phyloP scores from a whole-genome alignment of 805 yeast genomes.

The Pichia deserticola region DNA sequence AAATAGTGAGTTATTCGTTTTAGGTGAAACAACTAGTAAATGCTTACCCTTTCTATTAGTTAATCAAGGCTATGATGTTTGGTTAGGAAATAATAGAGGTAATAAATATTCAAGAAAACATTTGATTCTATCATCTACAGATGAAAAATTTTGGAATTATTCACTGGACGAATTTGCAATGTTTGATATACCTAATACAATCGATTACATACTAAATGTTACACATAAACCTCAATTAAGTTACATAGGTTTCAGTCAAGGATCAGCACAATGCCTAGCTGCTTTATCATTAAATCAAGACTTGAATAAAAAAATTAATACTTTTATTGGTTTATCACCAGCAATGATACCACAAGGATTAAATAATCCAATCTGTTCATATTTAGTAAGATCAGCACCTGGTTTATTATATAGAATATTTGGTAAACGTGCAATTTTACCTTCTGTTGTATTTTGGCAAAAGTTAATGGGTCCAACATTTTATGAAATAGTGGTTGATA shows the following conservation, averaged over 20 bases:
- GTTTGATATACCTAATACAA: slow-evolving; percentile 79
- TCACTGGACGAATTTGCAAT: slow-evolving; percentile 87
- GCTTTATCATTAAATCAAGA: slow-evolving; percentile 59
- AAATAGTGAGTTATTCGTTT: slow-evolving; percentile 64
- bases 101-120: slow-evolving; percentile 89
- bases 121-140: slow-evolving; percentile 31
- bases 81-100: slow-evolving; percentile 90
- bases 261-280: slow-evolving; percentile 90
- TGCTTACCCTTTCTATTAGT: slow-evolving; percentile 64
- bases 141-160: slow-evolving; percentile 74
- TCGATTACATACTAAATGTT: slow-evolving; percentile 57
- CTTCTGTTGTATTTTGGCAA: slow-evolving; percentile 60
- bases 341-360: slow-evolving; percentile 90
- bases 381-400: slow-evolving; percentile 72
- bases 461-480: slow-evolving; percentile 44
- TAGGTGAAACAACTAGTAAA: slow-evolving; percentile 37
- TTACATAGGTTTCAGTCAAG: slow-evolving; percentile 89
- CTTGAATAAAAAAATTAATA: slow-evolving; percentile 47
- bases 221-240: slow-evolving; percentile 42
- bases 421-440: slow-evolving; percentile 66
- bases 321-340: slow-evolving; percentile 81
- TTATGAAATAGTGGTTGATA: slow-evolving; percentile 39
- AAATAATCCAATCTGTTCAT: slow-evolving; percentile 33
- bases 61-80: slow-evolving; percentile 83
- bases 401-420: slow-evolving; percentile 61